A percentile compares a stretch with the other conserved stretches of the same genome.
phyloP scores from a whole-genome alignment of 257 asterid genomes.

The Ballota nigra region DNA sequence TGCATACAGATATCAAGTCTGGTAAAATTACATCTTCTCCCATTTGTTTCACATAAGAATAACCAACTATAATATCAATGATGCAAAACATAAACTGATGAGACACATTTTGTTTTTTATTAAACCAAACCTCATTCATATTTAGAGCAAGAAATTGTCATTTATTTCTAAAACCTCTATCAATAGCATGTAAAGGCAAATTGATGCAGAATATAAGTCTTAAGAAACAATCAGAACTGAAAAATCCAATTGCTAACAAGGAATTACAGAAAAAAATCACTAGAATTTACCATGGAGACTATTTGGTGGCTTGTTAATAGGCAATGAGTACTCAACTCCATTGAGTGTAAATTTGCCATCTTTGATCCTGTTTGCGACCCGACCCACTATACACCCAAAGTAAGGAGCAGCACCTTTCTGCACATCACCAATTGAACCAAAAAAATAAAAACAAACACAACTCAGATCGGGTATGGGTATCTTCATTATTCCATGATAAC shows the following conservation, averaged over 20 bases:
- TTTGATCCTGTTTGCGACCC: conserved; percentile 96
- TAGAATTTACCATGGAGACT: conserved; percentile 77
- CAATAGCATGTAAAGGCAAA: not conserved
- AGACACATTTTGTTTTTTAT: not conserved
- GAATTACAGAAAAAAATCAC: not conserved
- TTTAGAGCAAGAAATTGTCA: not conserved
- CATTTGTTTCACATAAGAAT: not conserved
- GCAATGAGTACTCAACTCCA: conserved; percentile 67
- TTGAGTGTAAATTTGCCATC: conserved; percentile 77
- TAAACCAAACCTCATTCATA: not conserved
- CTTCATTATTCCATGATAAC: not conserved
- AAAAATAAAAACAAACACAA: not conserved
- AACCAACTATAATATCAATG: not conserved
- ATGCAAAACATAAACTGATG: not conserved
- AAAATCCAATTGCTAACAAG: not conserved
- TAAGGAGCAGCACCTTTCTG: conserved; percentile 92
- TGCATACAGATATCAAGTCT: not conserved
- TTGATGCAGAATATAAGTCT: not conserved
- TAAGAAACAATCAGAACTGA: not conserved
- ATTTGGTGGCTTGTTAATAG: conserved; percentile 89
- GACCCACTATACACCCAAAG: conserved; percentile 97
- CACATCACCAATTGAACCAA: conserved; percentile 4
- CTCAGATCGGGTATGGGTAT: not conserved
- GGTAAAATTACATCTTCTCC: not conserved
- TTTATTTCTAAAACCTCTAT: not conserved